Evolutionary conservation across 257 asterid species (phyloP).

Genomic region (Plantago elongata): DNA sequence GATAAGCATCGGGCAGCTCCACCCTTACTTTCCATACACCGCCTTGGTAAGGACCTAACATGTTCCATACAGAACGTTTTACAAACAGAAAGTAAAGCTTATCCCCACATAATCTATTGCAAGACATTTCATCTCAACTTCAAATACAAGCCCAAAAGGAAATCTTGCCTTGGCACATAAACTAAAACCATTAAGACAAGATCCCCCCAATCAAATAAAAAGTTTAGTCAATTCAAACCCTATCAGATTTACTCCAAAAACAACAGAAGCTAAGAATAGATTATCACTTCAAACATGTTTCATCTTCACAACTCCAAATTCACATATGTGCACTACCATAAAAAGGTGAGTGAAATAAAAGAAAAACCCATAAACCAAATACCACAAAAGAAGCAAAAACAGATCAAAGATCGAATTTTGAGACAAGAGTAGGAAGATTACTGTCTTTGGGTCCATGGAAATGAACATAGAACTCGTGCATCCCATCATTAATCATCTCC

Average conservation of each 20-base stretch:
- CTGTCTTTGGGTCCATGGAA: conserved; percentile 90
- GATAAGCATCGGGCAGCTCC: conserved; percentile 97
- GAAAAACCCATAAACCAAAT: conserved; percentile 21
- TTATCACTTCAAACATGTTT: neutral
- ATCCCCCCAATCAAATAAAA: too few relatives aligned
- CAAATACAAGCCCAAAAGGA: neutral
- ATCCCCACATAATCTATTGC: too few relatives aligned
- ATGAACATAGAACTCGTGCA: conserved; percentile 85
- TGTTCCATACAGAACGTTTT: conserved; percentile 20
- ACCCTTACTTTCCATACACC: conserved; percentile 98
- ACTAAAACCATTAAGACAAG: neutral
- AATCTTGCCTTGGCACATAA: neutral
- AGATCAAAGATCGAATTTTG: conserved; percentile 19
- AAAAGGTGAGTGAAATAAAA: conserved; percentile 2
- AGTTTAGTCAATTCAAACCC: too few relatives aligned
- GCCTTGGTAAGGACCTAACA: conserved; percentile 86
- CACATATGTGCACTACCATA: neutral
- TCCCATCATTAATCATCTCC: conserved; percentile 89
- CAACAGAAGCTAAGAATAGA: neutral
- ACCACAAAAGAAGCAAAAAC: conserved; percentile 22
- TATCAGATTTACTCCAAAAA: too few relatives aligned
- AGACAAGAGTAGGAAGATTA: conserved; percentile 33
- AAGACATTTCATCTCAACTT: conserved; percentile 5
- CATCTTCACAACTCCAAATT: neutral
- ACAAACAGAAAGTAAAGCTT: neutral